These are phyloP conservation scores for Punica granatum DNA, from an alignment of 345 rosid genomes.

Conservation along the genomic window DNA sequence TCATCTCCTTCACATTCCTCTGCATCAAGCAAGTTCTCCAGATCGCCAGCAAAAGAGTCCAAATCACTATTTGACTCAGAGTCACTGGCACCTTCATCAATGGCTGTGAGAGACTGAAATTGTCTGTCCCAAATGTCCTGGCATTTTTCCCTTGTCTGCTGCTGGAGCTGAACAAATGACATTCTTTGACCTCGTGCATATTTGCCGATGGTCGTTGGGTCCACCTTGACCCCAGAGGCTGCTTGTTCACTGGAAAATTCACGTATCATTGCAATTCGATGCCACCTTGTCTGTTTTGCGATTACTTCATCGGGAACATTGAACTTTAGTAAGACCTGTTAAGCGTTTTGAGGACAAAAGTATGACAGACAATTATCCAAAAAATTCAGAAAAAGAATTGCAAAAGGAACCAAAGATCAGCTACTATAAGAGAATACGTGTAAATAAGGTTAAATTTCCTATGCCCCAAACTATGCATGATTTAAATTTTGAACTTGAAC, in stretches of 20 bases:
- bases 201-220: conserved; percentile 84
- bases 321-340: conserved; percentile 87
- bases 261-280: conserved; percentile 97
- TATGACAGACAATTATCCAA: background rate
- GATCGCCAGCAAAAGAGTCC: conserved; percentile 98
- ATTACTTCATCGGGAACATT: conserved; percentile 85
- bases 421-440: too few relatives aligned
- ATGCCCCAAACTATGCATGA: background rate
- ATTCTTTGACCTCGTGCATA: conserved; percentile 98
- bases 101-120: conserved; percentile 77
- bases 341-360: conserved; percentile 1
- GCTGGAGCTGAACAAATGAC: conserved; percentile 98
- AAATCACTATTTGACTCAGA: conserved; percentile 93
- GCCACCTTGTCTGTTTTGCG: conserved; percentile 95
- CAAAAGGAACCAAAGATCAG: background rate
- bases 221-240: conserved; percentile 89
- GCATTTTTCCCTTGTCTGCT: conserved; percentile 97
- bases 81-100: conserved; percentile 83
- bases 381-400: background rate
- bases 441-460: background rate
- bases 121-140: conserved; percentile 99
- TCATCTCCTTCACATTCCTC: conserved; percentile 90
- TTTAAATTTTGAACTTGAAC: too few relatives aligned
- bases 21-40: conserved; percentile 96
- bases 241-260: conserved; percentile 99